Evolutionary conservation across 768 basidiomycete species (phyloP).

Genomic region (Serpula lacrymans): DNA sequence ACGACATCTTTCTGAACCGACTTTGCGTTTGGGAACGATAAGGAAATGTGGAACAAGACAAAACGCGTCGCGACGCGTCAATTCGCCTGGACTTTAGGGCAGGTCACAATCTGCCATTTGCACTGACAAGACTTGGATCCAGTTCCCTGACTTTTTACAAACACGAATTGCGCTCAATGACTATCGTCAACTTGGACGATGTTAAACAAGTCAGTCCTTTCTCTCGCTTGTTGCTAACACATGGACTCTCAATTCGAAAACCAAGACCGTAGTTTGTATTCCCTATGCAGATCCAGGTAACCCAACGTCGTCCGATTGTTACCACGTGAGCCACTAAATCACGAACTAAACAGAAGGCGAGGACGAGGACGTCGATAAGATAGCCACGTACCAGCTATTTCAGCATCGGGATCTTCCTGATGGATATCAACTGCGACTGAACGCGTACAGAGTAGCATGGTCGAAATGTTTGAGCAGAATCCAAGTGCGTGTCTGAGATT

Average conservation of each 20-base stretch:
- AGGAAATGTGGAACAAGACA: conserved; percentile 13
- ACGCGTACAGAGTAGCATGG: conserved; percentile 59
- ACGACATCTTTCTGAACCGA: conserved; percentile 46
- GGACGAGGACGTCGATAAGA: conserved; percentile 9
- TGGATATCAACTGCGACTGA: conserved; percentile 40
- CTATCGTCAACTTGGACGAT: conserved; percentile 18
- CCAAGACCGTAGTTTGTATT: conserved; percentile 29
- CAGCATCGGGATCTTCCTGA: conserved; percentile 26
- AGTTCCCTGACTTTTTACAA: no score
- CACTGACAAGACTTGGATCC: no score
- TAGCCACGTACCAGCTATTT: conserved; percentile 20
- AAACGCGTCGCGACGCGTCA: conserved; percentile 56
- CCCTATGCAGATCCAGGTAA: conserved; percentile 21
- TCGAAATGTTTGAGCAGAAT: conserved; percentile 52
- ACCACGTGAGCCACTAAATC: background rate
- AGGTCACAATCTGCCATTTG: conserved; percentile 27
- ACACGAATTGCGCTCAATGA: conserved; percentile 10
- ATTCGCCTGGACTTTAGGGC: conserved; percentile 43
- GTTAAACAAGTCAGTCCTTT: conserved; percentile 19
- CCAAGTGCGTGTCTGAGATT: conserved; percentile 38
- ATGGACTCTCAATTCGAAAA: conserved; percentile 9
- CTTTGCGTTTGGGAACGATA: background rate
- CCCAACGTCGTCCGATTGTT: no score
- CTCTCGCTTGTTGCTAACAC: background rate
- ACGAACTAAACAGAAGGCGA: background rate